Evolutionary conservation across 2,329 filamentous ascomycete genomes (phyloP), one percentile per base, ranked within the genome.

Genomic region (Aspergillus oerlinghausenensis): DNA sequence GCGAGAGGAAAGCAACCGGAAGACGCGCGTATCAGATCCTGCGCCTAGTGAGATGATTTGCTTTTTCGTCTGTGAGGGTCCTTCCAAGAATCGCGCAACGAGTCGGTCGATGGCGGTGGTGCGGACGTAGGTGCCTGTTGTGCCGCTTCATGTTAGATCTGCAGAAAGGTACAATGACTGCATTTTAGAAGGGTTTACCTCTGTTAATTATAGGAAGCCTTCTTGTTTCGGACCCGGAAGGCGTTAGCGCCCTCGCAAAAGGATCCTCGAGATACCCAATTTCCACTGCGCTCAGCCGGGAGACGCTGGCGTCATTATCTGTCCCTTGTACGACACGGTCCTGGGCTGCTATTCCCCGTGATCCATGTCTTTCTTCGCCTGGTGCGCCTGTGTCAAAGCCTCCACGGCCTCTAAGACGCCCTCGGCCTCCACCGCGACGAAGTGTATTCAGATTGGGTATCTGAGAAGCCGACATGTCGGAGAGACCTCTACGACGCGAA

Each of bases 31-130:
- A 70, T 99, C 94, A 10, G 92, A 96, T 25, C 94, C 94, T 17
- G 94, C 93, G 29, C 94, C 94, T 0, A 99, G 82, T 0, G 92
- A 97, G 59, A 99, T 82, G 58, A 99, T 91, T 70, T 99, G 94
- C 70, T 76, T 75, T 58, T 65, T 67, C 8, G 54, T 63, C 49
- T 56, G 11, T 26, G 45, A 69, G 60, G 64, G 56, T 35, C 62
- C 61, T 3, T 64, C 71, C 11, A 97, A 78, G 67, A 97, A 97
- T 7, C 78, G 79, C 52, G 83, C 72, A 43, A 97, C 84, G 0
- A 99, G 83, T 11, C 75, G 78, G 74, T 99, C 92, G 61, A 99
- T 86, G 25, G 89, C 90, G 4, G 82, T 84, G 8, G 92, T 97
- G 59, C 94, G 87, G 23, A 92, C 88, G 68, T 97, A 97, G n/a